A percentile compares a stretch with the other conserved stretches of the same genome.
phyloP scores from a whole-genome alignment of 1,284 basidiomycete species.

The Cutaneotrichosporon sp. region DNA sequence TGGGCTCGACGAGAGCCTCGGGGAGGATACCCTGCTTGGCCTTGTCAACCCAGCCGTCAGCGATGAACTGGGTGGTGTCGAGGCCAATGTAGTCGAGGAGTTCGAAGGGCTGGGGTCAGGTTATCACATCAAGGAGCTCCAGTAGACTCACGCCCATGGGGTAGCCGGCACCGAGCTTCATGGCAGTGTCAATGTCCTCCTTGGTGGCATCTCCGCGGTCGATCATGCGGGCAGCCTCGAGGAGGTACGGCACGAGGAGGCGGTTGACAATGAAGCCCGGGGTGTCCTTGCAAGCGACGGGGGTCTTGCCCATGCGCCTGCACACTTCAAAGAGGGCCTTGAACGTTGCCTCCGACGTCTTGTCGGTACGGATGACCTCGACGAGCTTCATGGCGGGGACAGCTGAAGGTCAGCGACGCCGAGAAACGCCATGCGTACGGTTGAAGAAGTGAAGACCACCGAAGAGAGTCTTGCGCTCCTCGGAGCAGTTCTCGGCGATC shows the following conservation, averaged over 20 bases:
- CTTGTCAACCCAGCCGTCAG: slow-evolving; percentile 54
- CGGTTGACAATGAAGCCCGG: slow-evolving; percentile 57
- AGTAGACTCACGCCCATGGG: slow-evolving; percentile 48
- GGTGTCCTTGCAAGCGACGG: slow-evolving; percentile 56
- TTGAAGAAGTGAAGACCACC: slow-evolving; percentile 57
- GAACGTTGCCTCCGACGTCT: slow-evolving; percentile 53
- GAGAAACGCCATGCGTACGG: slow-evolving; percentile 29
- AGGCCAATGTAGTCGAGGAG: slow-evolving; percentile 55
- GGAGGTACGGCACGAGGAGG: slow-evolving; percentile 54
- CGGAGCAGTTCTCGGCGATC: slow-evolving; percentile 50
- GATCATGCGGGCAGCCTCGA: slow-evolving; percentile 57
- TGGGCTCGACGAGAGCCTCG: slow-evolving; percentile 51
- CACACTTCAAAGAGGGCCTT: slow-evolving; percentile 52
- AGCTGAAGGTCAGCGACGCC: slow-evolving; percentile 17
- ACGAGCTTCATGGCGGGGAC: slow-evolving; percentile 57
- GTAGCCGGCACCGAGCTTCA: slow-evolving; percentile 58
- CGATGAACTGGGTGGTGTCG: slow-evolving; percentile 52
- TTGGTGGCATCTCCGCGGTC: slow-evolving; percentile 57
- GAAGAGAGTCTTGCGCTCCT: slow-evolving; percentile 48
- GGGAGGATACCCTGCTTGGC: slow-evolving; percentile 49
- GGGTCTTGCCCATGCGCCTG: slow-evolving; percentile 53
- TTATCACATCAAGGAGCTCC: neutral
- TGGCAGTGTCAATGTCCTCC: slow-evolving; percentile 57
- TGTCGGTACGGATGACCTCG: slow-evolving; percentile 53
- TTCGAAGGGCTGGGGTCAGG: slow-evolving; percentile 42